Evolutionary conservation across 2,329 filamentous ascomycete species (phyloP), one percentile per base, ranked within the genome.

Genomic region (Epichloe festucae): DNA sequence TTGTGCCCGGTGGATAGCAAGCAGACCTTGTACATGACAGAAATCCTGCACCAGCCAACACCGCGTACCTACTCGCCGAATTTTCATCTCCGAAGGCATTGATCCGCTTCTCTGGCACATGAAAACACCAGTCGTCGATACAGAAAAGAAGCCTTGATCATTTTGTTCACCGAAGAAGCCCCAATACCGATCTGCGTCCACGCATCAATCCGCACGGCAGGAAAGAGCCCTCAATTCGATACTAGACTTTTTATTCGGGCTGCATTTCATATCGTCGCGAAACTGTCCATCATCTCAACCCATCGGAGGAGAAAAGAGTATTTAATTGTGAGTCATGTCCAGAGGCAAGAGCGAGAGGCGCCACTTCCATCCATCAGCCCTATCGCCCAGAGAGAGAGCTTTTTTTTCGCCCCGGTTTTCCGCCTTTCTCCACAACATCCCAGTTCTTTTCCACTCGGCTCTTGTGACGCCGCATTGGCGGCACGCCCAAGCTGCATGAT

Each of bases 401-500:
- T 11, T 31, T 42, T 36, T 31, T 27, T 44, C 5, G 12, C 50
- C 43, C 50, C 31, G 12, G 46, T 48, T 48, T 52, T 48, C 19
- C 31, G 38, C 36, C 43, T 45, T 40, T 27, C 31, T 52, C 46
- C 46, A 27, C 50, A 49, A 41, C 21, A 43, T 21, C 46, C 50
- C 21, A 44, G 45, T 23, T n/a, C 42, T 23, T 21, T 21, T 5
- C 38, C 46, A 38, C 36, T 40, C 40, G 46, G 46, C 36, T 14
- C 7, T n/a, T 23, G 35, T 38, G 38, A 8, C 14, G 35, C 49
- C 39, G 34, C 21, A 14, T 39, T 39, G 36, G 35, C 23, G 43
- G 27, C 49, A 38, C n/a, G 44, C 34, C 44, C 35, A 14, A 21
- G 7, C 11, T 36, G 44, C 44, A 36, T 19, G 31, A n/a, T 10